A percentile compares a stretch with the other conserved stretches of the same genome.
Evolutionary conservation across 2,329 filamentous ascomycete species (phyloP).

Genomic region (Trichoderma guizhouense): DNA sequence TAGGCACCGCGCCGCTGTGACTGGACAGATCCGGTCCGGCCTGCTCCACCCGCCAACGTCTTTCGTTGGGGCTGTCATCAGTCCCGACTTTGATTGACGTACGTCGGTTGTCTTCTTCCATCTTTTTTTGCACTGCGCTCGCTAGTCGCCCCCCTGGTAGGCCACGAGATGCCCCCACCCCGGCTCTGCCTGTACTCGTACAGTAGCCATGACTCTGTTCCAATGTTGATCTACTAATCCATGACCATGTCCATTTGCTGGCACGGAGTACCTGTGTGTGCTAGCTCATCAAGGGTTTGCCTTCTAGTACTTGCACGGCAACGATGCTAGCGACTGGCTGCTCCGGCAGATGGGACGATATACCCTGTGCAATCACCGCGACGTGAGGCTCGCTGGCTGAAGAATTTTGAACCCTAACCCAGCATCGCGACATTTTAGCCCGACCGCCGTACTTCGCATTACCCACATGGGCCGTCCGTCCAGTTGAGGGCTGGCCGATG

Average conservation of each 20-base stretch:
- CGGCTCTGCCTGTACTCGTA: not conserved
- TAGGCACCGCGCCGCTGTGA: not conserved
- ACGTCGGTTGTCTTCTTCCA: not conserved
- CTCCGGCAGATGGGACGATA: not conserved
- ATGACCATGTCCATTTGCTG: not conserved
- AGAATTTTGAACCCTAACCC: not conserved
- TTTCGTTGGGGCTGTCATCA: conserved; percentile 1
- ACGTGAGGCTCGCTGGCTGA: not conserved
- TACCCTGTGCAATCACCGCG: not conserved
- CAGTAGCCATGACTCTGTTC: not conserved
- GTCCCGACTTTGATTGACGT: not conserved
- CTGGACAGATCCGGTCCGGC: not conserved
- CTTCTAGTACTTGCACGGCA: not conserved
- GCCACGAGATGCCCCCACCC: conserved; percentile 4
- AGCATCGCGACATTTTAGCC: conserved; percentile 15
- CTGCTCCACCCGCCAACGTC: not conserved
- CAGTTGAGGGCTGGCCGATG: not conserved
- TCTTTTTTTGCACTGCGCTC: not conserved
- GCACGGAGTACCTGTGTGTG: not conserved
- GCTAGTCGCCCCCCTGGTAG: conserved; percentile 9
- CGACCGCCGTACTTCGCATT: not conserved
- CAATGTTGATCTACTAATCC: not conserved
- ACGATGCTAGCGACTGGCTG: not conserved
- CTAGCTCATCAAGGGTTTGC: not conserved
- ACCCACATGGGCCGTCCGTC: not conserved